Percentiles rank a stretch among this genome's conserved stretches.
phyloP scores from a whole-genome alignment of 768 basidiomycete genomes.

The Suillus luteus region DNA sequence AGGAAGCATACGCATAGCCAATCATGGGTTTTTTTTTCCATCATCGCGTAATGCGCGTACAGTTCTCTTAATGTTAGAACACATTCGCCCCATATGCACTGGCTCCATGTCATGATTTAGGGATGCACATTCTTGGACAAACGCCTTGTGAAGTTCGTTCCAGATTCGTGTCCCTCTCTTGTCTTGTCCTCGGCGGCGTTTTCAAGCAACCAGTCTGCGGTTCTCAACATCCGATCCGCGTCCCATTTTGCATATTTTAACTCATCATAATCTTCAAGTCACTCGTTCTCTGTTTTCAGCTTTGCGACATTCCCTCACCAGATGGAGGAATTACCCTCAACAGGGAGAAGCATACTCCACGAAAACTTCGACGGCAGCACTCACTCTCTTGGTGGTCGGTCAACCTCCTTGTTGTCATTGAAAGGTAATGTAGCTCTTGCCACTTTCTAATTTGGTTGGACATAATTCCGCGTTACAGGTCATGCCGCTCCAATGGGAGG shows the following conservation, averaged over 20 bases:
- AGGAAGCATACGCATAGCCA: too few species aligned
- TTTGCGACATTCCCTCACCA: conserved; percentile 18
- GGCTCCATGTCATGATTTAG: not conserved
- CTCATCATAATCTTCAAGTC: not conserved
- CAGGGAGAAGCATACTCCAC: conserved; percentile 19
- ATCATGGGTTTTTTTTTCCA: too few species aligned
- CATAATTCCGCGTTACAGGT: conserved; percentile 2
- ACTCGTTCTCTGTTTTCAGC: not conserved
- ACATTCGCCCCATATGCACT: conserved; percentile 12
- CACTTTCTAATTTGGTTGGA: not conserved
- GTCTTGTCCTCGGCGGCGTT: not conserved
- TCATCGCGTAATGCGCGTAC: too few species aligned
- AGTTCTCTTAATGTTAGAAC: not conserved
- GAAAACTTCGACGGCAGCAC: conserved; percentile 17
- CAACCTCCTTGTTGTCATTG: conserved; percentile 20
- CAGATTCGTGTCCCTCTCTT: not conserved
- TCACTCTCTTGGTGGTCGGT: conserved; percentile 16
- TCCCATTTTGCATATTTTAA: not conserved
- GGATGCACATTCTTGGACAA: not conserved
- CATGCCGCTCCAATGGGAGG: conserved; percentile 10
- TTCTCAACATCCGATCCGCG: not conserved
- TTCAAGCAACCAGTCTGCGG: not conserved
- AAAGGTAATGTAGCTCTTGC: conserved; percentile 23
- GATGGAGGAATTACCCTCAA: conserved; percentile 27
- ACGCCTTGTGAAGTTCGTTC: not conserved